These are phyloP conservation scores for Penicillium sp. DNA, from an alignment of 2,329 filamentous ascomycete species.

Conservation along the genomic window DNA sequence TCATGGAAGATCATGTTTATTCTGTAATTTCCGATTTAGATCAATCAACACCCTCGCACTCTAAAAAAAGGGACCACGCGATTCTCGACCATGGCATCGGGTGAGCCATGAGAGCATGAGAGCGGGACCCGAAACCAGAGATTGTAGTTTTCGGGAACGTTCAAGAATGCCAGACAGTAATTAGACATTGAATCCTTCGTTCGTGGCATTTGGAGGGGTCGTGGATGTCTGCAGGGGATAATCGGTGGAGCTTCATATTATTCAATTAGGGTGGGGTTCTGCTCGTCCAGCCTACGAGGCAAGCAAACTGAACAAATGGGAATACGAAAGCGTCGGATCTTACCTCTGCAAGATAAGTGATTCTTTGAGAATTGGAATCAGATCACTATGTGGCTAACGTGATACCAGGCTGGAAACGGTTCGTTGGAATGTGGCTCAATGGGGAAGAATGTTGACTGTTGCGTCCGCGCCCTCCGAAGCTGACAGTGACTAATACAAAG, in stretches of 20 bases:
- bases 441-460: constrained; percentile 3
- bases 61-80: constrained; percentile 20
- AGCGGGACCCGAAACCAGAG: constrained; percentile 1
- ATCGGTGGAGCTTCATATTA: constrained; percentile 19
- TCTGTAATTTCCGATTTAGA: constrained; percentile 10
- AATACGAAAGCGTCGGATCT: not conserved
- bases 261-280: not conserved
- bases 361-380: not conserved
- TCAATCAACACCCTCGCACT: not conserved
- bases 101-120: not conserved
- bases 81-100: not conserved
- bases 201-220: not conserved
- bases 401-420: not conserved
- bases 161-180: not conserved
- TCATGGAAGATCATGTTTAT: not conserved
- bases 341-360: too few relatives aligned
- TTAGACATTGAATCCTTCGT: not conserved
- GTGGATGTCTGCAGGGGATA: constrained; percentile 7
- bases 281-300: not conserved
- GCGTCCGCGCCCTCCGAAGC: not conserved
- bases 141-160: not conserved
- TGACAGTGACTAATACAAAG: too few relatives aligned
- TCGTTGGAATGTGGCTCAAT: constrained; percentile 1
- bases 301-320: not conserved
- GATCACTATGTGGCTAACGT: too few relatives aligned